phyloP scores from a whole-genome alignment of 202 grass and related monocot species.

The Schoenoplectus tabernaemontani region DNA sequence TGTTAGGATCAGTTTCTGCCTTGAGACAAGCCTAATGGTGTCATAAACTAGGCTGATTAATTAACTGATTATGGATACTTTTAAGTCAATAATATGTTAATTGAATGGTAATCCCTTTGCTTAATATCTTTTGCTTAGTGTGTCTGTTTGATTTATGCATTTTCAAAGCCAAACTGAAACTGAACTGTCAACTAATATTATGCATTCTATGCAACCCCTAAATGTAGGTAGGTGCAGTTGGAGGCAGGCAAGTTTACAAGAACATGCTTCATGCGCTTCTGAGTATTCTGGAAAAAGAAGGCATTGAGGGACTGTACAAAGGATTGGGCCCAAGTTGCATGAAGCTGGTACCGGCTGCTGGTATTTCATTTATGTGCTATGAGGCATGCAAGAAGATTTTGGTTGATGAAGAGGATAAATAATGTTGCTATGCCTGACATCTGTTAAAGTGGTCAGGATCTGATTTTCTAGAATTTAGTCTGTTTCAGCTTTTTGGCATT shows the following conservation, averaged over 20 bases:
- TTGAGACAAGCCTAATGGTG: neutral
- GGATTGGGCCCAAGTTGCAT: slow-evolving; percentile 84
- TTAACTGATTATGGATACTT: neutral
- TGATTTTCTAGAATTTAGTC: slow-evolving; percentile 6
- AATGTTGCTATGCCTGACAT: neutral
- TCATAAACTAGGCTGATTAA: neutral
- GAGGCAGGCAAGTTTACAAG: slow-evolving; percentile 63
- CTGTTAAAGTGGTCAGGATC: neutral
- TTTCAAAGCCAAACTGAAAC: neutral
- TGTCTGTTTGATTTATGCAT: neutral
- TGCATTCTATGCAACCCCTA: neutral
- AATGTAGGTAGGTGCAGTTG: slow-evolving; percentile 82
- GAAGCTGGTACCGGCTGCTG: slow-evolving; percentile 86
- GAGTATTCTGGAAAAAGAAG: slow-evolving; percentile 83
- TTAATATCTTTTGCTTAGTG: neutral
- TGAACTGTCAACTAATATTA: neutral
- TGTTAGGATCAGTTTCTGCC: neutral
- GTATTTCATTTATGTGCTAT: slow-evolving; percentile 97
- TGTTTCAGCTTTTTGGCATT: slow-evolving; percentile 15
- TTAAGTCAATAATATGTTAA: neutral
- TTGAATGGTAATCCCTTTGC: neutral
- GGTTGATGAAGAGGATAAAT: slow-evolving; percentile 56
- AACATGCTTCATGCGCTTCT: slow-evolving; percentile 88
- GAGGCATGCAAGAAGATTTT: slow-evolving; percentile 97
- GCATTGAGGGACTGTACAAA: slow-evolving; percentile 70